Conservation (phyloP, 2,329 filamentous ascomycete genomes). For the Cladophialophora yegresii region DNA sequence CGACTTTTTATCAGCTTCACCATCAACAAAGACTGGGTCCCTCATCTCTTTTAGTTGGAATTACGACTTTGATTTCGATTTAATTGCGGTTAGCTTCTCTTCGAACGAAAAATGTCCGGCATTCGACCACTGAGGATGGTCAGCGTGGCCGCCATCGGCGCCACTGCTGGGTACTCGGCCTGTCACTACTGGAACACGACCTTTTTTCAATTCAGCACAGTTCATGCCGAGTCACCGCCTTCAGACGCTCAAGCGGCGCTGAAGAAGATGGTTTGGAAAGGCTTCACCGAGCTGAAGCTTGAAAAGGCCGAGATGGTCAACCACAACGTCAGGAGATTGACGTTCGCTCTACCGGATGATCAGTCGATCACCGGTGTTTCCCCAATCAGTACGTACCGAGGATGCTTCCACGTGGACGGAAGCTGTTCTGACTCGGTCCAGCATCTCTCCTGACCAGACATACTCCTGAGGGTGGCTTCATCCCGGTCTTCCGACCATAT, state of each 20-base stretch:
- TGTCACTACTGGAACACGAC: conserved; percentile 30
- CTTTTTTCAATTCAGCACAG: conserved; percentile 28
- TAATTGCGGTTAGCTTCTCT: neutral
- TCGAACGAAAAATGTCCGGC: conserved; percentile 22
- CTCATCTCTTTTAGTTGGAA: neutral
- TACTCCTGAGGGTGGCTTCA: conserved; percentile 58
- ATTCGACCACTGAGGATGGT: conserved; percentile 25
- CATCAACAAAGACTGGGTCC: neutral
- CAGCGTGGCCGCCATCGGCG: conserved; percentile 23
- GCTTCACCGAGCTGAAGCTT: conserved; percentile 53
- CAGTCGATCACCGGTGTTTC: conserved; percentile 53
- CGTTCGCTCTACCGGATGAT: conserved; percentile 57
- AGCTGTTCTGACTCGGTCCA: conserved; percentile 34
- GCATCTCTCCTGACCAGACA: conserved; percentile 63
- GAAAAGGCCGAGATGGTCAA: conserved; percentile 57
- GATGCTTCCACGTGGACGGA: neutral
- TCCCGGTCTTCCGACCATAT: conserved; percentile 66
- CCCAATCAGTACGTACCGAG: conserved; percentile 32
- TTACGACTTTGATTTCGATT: neutral
- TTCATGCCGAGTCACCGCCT: conserved; percentile 35
- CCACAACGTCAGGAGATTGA: conserved; percentile 60
- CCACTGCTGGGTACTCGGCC: conserved; percentile 28
- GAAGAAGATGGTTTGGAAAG: conserved; percentile 38
- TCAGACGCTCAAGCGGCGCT: conserved; percentile 35
- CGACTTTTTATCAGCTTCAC: neutral